Percentiles rank a stretch among this genome's conserved stretches.
Conservation (phyloP, 1,139 yeast genomes). For the Saccharomyces hybrid region DNA sequence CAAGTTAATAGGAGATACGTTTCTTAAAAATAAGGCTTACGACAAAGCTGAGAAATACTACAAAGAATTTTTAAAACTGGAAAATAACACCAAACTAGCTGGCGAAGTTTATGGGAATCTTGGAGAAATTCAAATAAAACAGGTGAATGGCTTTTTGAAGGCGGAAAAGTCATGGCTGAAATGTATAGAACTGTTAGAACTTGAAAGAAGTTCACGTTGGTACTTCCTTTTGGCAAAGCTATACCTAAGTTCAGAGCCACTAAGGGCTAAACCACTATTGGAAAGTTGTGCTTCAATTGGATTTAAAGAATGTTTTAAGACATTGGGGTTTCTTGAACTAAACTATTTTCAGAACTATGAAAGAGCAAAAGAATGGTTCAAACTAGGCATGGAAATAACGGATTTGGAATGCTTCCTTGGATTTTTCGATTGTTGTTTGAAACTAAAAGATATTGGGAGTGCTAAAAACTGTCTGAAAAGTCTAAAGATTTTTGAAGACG, state of each 20-base stretch:
- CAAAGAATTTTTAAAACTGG: slow-evolving; percentile 48
- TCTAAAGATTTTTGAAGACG: background rate
- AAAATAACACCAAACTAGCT: slow-evolving; percentile 37
- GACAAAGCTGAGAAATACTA: slow-evolving; percentile 55
- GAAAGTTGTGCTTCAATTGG: slow-evolving; percentile 75
- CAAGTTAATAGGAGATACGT: slow-evolving; percentile 68
- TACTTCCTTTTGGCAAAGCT: slow-evolving; percentile 76
- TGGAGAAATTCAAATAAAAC: slow-evolving; percentile 57
- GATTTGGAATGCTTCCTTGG: slow-evolving; percentile 62
- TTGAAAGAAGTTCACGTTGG: slow-evolving; percentile 55
- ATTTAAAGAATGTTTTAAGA: slow-evolving; percentile 64
- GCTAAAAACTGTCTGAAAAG: slow-evolving; percentile 23
- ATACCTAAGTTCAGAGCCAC: slow-evolving; percentile 48
- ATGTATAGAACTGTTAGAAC: slow-evolving; percentile 52
- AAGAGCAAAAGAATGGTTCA: slow-evolving; percentile 77
- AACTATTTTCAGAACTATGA: slow-evolving; percentile 48
- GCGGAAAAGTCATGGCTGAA: slow-evolving; percentile 55
- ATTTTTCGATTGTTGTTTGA: slow-evolving; percentile 47
- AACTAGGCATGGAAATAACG: slow-evolving; percentile 62
- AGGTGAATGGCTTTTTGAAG: slow-evolving; percentile 38
- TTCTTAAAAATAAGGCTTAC: slow-evolving; percentile 40
- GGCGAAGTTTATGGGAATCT: slow-evolving; percentile 68
- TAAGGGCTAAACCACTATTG: slow-evolving; percentile 56
- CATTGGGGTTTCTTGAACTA: slow-evolving; percentile 72
- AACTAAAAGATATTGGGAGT: slow-evolving; percentile 18